Base-by-base conservation (phyloP, 495 filamentous ascomycete species). In the Xylaria intraflava region DNA sequence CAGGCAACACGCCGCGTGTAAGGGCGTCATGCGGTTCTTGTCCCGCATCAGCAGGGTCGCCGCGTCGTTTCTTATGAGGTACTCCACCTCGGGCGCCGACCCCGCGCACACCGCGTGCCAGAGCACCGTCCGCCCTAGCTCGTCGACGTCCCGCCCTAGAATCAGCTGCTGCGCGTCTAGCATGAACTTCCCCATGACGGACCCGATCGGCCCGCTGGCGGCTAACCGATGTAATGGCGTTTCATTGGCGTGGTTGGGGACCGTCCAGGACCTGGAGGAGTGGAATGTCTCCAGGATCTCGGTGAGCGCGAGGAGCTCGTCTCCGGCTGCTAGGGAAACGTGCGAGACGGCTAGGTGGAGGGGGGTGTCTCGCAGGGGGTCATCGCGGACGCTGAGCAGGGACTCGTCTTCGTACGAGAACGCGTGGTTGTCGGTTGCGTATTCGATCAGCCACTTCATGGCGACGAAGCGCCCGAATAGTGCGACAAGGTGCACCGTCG, bases 401-500 rank as follows among this genome's bases (percentile, higher is more conserved):
- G 17, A 22, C 22, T 45, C 43, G 10, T 43, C 47, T 14, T 51
- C 27, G 30, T 61, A 31, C 27, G 56, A 55, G 26, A 33, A 51
- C 16, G 38, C 41, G 19, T 62, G 36, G 19, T 40, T 51, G 33
- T 61, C 51, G 26, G 51, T 46, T 10, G 47, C 59, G 23, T 33
- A 44, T 19, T 50, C 33, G n/a, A 62, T 45, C 20, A 62, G 26
- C 40, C 49, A 31, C 33, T 40, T 47, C 47, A 59, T 42, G 11
- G 55, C 22, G 30, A 48, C 46, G 22, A 49, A 30, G 30, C 52
- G 29, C 17, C 56, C 55, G n/a, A 44, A 22, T 23, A 52, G 39
- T 11, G 59, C 47, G 24, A 56, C 59, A 30, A 55, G 33, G 39
- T 62, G 59, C 24, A 62, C 35, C 33, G 51, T 14, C 29, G 59